These are phyloP conservation scores for Glycine tomentella DNA, from an alignment of 306 rosid genomes.

Conservation along the genomic window DNA sequence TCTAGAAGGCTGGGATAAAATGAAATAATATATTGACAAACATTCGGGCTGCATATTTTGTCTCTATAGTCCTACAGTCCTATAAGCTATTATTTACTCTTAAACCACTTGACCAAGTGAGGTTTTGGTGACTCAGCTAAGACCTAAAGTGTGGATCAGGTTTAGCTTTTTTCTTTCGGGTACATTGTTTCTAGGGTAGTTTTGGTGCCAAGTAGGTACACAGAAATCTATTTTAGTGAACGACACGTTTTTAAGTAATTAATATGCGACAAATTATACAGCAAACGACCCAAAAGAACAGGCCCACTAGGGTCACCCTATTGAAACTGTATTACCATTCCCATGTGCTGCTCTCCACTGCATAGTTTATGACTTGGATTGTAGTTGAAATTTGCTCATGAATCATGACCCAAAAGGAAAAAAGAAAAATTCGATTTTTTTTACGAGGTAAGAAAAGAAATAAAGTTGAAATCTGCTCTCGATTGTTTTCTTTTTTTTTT, in stretches of 20 bases:
- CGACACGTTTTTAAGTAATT: slow-evolving; percentile 50
- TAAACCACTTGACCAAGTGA: slow-evolving; percentile 30
- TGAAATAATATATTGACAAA: background rate
- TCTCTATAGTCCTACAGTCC: slow-evolving; percentile 11
- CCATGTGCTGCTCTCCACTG: slow-evolving; percentile 30
- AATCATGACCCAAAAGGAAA: background rate
- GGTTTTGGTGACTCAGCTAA: slow-evolving; percentile 16
- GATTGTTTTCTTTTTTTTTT: background rate
- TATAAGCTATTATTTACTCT: too few species aligned
- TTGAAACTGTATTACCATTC: background rate
- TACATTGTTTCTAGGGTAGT: background rate
- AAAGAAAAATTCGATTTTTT: too few species aligned
- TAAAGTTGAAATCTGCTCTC: background rate
- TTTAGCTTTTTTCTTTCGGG: background rate
- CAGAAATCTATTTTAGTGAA: background rate
- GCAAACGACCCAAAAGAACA: background rate
- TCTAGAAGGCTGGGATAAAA: slow-evolving; percentile 21
- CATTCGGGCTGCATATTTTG: background rate
- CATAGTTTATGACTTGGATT: background rate
- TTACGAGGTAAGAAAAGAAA: background rate
- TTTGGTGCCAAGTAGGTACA: slow-evolving; percentile 6
- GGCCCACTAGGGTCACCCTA: slow-evolving; percentile 12
- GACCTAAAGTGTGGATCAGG: slow-evolving; percentile 15
- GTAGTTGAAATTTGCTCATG: background rate
- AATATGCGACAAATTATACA: slow-evolving; percentile 30